Percentiles rank a stretch among this genome's conserved stretches.
Evolutionary conservation across 176 grass and related monocot species (phyloP).

Genomic region (Oryza rufipogon): DNA sequence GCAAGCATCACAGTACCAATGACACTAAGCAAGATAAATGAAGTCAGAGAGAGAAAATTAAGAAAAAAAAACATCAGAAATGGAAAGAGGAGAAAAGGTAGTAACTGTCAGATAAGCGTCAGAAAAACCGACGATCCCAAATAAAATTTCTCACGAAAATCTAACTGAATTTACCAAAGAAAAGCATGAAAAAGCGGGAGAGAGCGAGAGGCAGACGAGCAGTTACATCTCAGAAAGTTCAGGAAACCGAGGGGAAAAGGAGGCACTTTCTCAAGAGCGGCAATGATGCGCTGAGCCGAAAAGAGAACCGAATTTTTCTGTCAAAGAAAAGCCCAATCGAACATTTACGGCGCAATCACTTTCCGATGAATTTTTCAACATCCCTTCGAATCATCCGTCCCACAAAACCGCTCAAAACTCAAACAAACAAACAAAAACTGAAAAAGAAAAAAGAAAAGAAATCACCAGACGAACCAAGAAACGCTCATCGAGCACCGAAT

Average conservation of each 20-base stretch:
- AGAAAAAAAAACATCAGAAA: neutral
- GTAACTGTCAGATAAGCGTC: neutral
- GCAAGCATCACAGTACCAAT: conserved; percentile 12
- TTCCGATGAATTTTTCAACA: neutral
- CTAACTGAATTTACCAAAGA: conserved; percentile 13
- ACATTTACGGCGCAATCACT: neutral
- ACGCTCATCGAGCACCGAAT: neutral
- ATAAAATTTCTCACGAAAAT: conserved; percentile 27
- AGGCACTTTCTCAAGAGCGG: conserved; percentile 14
- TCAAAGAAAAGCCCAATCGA: conserved; percentile 29
- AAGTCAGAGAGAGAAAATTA: neutral
- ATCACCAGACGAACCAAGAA: neutral
- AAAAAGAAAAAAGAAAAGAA: neutral
- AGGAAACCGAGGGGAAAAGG: neutral
- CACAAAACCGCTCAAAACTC: neutral
- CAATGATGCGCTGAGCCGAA: neutral
- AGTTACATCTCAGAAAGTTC: conserved; percentile 33
- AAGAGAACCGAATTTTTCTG: neutral
- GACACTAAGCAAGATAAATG: neutral
- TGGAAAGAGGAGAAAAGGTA: neutral
- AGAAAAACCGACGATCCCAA: neutral
- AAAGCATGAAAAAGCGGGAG: conserved; percentile 16
- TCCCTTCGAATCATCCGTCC: neutral
- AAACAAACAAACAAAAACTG: neutral
- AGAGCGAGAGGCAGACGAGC: conserved; percentile 25